Conservation (phyloP, 2,329 filamentous ascomycete genomes). For the Bertia moriformis region DNA sequence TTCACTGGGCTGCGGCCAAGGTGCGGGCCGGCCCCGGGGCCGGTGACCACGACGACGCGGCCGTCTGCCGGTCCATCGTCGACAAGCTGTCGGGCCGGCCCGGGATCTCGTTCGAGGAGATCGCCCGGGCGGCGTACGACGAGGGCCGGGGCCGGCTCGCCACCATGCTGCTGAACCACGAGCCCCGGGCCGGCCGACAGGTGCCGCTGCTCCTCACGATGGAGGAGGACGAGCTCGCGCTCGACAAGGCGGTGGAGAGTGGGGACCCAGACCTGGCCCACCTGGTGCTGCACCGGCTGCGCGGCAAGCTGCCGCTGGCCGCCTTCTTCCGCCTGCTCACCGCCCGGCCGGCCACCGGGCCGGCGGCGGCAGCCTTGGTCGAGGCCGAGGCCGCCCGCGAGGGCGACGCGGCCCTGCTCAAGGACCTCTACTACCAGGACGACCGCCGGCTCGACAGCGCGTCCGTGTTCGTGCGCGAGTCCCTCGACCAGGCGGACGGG, state of each 20-base stretch:
- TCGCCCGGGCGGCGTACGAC: conserved; percentile 83
- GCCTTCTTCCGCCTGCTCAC: conserved; percentile 89
- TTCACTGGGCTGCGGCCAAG: conserved; percentile 93
- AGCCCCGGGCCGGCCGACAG: conserved; percentile 87
- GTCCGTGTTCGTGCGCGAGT: conserved; percentile 73
- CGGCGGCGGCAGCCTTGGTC: conserved; percentile 77
- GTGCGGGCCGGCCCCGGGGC: conserved; percentile 70
- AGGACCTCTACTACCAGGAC: conserved; percentile 95
- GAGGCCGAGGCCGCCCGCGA: conserved; percentile 62
- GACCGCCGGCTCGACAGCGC: conserved; percentile 80
- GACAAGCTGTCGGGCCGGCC: conserved; percentile 74
- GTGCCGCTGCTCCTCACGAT: conserved; percentile 85
- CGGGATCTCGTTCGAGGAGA: conserved; percentile 89
- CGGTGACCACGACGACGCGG: conserved; percentile 60
- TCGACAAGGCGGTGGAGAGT: conserved; percentile 92
- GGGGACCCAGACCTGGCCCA: conserved; percentile 89
- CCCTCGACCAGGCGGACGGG: conserved; percentile 57
- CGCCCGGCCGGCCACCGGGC: conserved; percentile 60
- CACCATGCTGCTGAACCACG: conserved; percentile 80
- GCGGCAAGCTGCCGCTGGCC: conserved; percentile 77
- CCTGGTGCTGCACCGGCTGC: conserved; percentile 73
- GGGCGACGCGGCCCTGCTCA: conserved; percentile 66
- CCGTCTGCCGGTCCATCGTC: conserved; percentile 74
- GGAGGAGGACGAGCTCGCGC: conserved; percentile 86
- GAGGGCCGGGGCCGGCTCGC: conserved; percentile 82